Evolutionary conservation across 78 protist species (phyloP).

Genomic region (Creolimax fragrantissima): DNA sequence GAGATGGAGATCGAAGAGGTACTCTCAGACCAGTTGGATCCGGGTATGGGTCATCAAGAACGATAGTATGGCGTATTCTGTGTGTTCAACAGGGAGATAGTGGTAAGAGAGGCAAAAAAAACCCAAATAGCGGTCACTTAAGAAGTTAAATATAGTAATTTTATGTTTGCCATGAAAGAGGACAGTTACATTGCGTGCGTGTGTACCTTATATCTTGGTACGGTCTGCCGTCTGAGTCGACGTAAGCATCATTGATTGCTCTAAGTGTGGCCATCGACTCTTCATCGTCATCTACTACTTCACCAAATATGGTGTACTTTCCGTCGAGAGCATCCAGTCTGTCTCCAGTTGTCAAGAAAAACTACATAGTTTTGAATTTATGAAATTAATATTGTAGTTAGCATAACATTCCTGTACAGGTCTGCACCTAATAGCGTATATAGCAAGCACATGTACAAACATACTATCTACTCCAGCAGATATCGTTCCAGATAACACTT

Average conservation of each 20-base stretch:
- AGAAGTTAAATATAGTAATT: no score
- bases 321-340: conserved; percentile 64
- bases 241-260: conserved; percentile 48
- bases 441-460: background rate
- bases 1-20: conserved; percentile 9
- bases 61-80: conserved; percentile 76
- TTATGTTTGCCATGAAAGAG: no score
- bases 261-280: conserved; percentile 75
- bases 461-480: background rate
- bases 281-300: conserved; percentile 42
- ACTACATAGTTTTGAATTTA: background rate
- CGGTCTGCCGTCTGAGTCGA: conserved; percentile 67
- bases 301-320: conserved; percentile 85
- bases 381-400: background rate
- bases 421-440: background rate
- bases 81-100: background rate
- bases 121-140: no score
- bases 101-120: no score
- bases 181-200: no score
- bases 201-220: conserved; percentile 42
- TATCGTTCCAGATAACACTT: background rate
- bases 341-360: background rate
- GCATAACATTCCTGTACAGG: background rate
- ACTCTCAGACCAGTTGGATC: conserved; percentile 61
- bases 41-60: conserved; percentile 88